A percentile compares a stretch with the other conserved stretches of the same genome.
Evolutionary conservation across 441 rosid species (phyloP).

Genomic region (Adansonia madagascariensis): DNA sequence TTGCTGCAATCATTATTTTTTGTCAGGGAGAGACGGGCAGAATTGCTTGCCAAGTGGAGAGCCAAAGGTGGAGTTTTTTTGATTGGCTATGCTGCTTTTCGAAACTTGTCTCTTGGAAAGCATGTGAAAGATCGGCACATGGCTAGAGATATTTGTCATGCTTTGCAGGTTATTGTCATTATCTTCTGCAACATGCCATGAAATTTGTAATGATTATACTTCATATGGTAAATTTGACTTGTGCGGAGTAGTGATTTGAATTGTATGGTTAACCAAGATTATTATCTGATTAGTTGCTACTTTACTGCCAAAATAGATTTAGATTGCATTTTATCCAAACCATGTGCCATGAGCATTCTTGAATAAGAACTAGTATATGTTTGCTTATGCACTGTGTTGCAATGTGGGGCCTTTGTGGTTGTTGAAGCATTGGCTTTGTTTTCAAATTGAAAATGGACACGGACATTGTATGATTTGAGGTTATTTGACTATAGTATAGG

Average conservation of each 20-base stretch:
- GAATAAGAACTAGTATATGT: not conserved
- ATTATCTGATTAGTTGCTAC: slow-evolving; percentile 7
- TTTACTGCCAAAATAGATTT: slow-evolving; percentile 14
- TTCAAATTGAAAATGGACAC: slow-evolving; percentile 9
- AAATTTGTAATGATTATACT: not conserved
- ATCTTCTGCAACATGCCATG: slow-evolving; percentile 3
- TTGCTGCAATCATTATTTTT: slow-evolving; percentile 29
- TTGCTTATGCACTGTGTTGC: not conserved
- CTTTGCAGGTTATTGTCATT: slow-evolving; percentile 74
- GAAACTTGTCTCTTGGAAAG: slow-evolving; percentile 92
- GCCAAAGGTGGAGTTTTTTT: slow-evolving; percentile 92
- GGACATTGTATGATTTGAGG: not conserved
- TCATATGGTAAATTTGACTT: not conserved
- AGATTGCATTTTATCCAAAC: not conserved
- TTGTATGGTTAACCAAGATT: not conserved
- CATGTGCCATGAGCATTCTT: slow-evolving; percentile 20
- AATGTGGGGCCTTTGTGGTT: not conserved
- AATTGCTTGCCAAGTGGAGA: slow-evolving; percentile 88
- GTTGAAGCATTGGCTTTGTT: slow-evolving; percentile 13
- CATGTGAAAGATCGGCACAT: slow-evolving; percentile 70
- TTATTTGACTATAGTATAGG: not conserved
- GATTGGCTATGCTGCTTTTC: slow-evolving; percentile 88
- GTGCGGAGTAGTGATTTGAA: not conserved
- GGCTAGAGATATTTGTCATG: slow-evolving; percentile 75
- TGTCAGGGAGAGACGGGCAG: slow-evolving; percentile 82